Base-by-base conservation (phyloP, 2,329 filamentous ascomycete species). In the Aspergillus pseudotamarii region DNA sequence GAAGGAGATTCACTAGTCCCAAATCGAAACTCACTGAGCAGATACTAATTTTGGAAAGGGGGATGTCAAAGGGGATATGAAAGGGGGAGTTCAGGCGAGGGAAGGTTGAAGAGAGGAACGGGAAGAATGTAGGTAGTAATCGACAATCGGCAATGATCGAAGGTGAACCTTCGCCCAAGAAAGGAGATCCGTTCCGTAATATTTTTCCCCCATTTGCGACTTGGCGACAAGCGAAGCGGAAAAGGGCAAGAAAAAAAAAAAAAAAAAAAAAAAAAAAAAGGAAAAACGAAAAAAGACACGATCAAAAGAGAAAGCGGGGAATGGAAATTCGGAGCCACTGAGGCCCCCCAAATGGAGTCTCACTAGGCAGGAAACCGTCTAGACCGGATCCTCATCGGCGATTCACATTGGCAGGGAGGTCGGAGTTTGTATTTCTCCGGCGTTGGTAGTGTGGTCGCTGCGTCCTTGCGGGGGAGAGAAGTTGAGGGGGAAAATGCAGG, bases 1-100 rank as follows among this genome's bases (percentile, higher is more conserved):
- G 14, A 30, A 51, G 16, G 6, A n/a, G 19, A 16, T 12, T 11
- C 32, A 71, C 65, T 66, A 57, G 59, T 59, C 51, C 61, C 50
- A 36, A 59, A 62, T 46, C 46, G 59, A 62, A 51, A 51, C 63
- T 60, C 50, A 36, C 45, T 30, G 11, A 51, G 36, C 41, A 50
- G 43, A 63, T 48, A 53, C 43, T 59, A 59, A 51, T 28, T n/a
- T 55, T 57, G 60, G 59, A 60, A 64, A 53, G 23, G 51, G 34
- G 34, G 34, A 11, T 36, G 26, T 26, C 23, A 51, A 38, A 38
- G 56, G 55, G 57, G 14, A 19, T 41, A 41, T 41, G 38, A 41
- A 41, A 60, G 21, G 26, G 32, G 32, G 38, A 60, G 28, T 41
- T 30, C 50, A 34, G 45, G 45, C 45, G 50, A 45, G 51, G 60